Evolutionary conservation across 164 flowering plant species (phyloP), one percentile per base, ranked within the genome.

Genomic region (Sextonia rubra): DNA sequence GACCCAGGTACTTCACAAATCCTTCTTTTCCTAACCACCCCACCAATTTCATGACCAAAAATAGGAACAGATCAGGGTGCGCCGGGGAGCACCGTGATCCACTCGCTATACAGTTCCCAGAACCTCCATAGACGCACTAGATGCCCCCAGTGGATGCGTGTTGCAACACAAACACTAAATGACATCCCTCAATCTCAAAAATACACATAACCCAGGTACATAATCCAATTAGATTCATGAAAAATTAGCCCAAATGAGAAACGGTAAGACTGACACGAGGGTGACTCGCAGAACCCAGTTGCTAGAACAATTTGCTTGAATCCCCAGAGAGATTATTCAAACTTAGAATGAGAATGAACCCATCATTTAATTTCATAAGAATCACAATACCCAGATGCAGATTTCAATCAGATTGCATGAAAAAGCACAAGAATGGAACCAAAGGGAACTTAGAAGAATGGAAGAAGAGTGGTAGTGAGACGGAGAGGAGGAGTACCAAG

Each of bases 401-500:
- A 18, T 44, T 61, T 47, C 18, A 32, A 48, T 18, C 47, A 68
- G 12, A 55, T 15, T 37, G 12, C 48, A 20, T n/a, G 30, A 47
- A 66, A 1, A 29, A 27, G 7, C 22, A 30, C 29, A 17, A 30
- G 17, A 47, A 47, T 27, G 25, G 58, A 4, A 22, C 47, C 55
- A 4, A 22, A 15, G 7, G 32, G 37, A 24, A 66, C 30, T 6
- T 30, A 22, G 0, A 72, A 37, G 12, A 58, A 12, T 30, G 7
- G 22, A 49, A 27, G 63, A 32, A 25, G 55, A 26, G 18, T 9
- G 7, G 14, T 23, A 14, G 6, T 48, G 23, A 26, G 12, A 24
- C 4, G 44, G 29, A 22, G 24, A 30, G 24, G 56, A 23, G 17
- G 12, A 11, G 76, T 89, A 92, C 97, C 95, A 77, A 90, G 68